Evolutionary conservation across 768 basidiomycete species (phyloP), one percentile per base, ranked within the genome.

Genomic region (Cystobasidium onofrii): DNA sequence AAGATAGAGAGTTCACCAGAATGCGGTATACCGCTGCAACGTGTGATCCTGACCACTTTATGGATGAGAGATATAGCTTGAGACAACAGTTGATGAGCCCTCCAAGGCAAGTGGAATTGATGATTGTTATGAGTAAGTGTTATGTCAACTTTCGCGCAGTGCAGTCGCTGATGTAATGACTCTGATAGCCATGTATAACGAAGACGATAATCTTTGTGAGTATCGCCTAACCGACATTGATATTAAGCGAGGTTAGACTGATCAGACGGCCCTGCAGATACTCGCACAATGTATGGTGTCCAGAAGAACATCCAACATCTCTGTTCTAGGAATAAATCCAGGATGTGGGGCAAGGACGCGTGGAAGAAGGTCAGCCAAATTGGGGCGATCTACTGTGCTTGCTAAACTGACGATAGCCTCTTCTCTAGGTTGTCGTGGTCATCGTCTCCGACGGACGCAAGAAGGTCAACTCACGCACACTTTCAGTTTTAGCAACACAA

Each of bases 11-110:
- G 81, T 94, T 91, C 80, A 92, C 91, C 0, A 89, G 92, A 81
- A 94, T 97, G 92, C 88, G 95, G 3, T 98, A 98, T 82, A 89
- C 88, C 10, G 95, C 93, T 0, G 92, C 91, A 18, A 98, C 95
- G 0, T 93, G 91, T 82, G 94, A 97, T 81, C 95, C 95, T 7
- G 92, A 97, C 81, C 88, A 91, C 79, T 98, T 97, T 81, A 85
- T 88, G 78, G 83, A 87, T 31, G 81, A 86, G 13, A 87, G 89
- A 0, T 98, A 95, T 82, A 90, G 91, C 0, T 84, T 97, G 7
- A 87, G 95, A 1, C 94, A 95, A 80, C 85, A 87, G n/a, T 87
- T 91, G 77, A 94, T 95, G 81, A 90, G 94, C 78, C 92, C 92
- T 0, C 89, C 91, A 0, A 84, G 94, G 23, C 85, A 89, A 39